A percentile compares a stretch with the other conserved stretches of the same genome.
Evolutionary conservation across 768 basidiomycete species (phyloP).

Genomic region (Rhizopogon vesiculosus): DNA sequence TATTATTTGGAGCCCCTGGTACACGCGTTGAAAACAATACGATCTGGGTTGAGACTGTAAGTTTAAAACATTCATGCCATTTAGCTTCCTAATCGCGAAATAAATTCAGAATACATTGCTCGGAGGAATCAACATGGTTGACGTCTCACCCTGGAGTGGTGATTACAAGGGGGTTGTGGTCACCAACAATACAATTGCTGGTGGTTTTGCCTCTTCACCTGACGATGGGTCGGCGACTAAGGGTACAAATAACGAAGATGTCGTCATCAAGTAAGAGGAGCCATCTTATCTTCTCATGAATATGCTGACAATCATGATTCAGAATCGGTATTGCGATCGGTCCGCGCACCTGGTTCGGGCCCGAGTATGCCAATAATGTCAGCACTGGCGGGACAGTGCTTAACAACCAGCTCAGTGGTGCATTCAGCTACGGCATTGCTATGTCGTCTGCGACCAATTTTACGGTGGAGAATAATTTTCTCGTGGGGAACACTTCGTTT

Average conservation of each 20-base stretch:
- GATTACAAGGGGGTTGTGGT: conserved; percentile 63
- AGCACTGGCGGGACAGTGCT: conserved; percentile 48
- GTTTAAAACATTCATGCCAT: conserved; percentile 15
- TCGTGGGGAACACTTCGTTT: conserved; percentile 70
- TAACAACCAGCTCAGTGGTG: conserved; percentile 57
- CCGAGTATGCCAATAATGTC: conserved; percentile 49
- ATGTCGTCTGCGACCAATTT: conserved; percentile 62
- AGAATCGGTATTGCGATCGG: conserved; percentile 83
- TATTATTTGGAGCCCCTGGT: conserved; percentile 73
- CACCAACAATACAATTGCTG: conserved; percentile 59
- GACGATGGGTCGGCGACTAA: conserved; percentile 35
- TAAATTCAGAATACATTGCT: conserved; percentile 54
- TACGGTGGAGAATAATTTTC: conserved; percentile 54
- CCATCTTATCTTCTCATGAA: background rate
- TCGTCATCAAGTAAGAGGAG: conserved; percentile 62
- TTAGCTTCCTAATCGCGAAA: background rate
- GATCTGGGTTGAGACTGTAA: conserved; percentile 63
- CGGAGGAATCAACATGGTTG: conserved; percentile 78
- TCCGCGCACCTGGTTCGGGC: conserved; percentile 72
- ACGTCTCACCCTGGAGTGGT: conserved; percentile 63
- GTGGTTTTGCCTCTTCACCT: conserved; percentile 58
- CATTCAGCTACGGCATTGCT: conserved; percentile 73
- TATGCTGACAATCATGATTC: conserved; percentile 4
- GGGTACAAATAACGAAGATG: conserved; percentile 54
- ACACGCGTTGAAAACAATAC: conserved; percentile 73